Percentiles rank a stretch among this genome's conserved stretches.
These are phyloP conservation scores for Globisporangium cylindrosporum DNA, from an alignment of 352 stramenopile genomes.

Conservation along the genomic window DNA sequence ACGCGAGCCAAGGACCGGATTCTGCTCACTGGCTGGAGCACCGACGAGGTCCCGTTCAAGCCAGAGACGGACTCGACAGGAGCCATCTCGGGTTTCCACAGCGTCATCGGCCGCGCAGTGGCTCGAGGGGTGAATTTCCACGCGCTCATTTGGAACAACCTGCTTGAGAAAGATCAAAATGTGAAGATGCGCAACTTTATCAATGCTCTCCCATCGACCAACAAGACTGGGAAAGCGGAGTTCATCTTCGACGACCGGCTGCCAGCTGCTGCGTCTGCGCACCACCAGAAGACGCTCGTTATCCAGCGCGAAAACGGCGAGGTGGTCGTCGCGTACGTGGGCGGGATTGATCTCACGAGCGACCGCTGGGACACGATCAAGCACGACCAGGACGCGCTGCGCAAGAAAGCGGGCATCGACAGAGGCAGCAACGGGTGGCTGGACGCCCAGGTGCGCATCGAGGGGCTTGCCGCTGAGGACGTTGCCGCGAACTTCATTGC, in stretches of 20 bases:
- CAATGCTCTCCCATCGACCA: slow-evolving; percentile 30
- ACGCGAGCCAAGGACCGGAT: slow-evolving; percentile 33
- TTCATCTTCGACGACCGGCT: slow-evolving; percentile 52
- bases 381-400: slow-evolving; percentile 43
- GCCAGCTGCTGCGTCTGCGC: slow-evolving; percentile 23
- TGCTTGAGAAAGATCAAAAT: slow-evolving; percentile 53
- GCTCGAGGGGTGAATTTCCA: slow-evolving; percentile 39
- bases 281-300: slow-evolving; percentile 51
- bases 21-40: slow-evolving; percentile 55
- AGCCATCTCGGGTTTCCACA: slow-evolving; percentile 32
- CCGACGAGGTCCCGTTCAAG: slow-evolving; percentile 56
- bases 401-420: slow-evolving; percentile 27
- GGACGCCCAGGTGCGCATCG: slow-evolving; percentile 42
- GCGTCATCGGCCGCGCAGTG: slow-evolving; percentile 30
- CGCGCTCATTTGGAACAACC: slow-evolving; percentile 63
- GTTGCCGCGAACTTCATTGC: slow-evolving; percentile 52
- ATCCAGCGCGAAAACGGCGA: slow-evolving; percentile 1
- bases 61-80: slow-evolving; percentile 25
- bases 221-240: slow-evolving; percentile 22
- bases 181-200: slow-evolving; percentile 50
- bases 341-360: slow-evolving; percentile 48
- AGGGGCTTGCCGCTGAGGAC: slow-evolving; percentile 42
- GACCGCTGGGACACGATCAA: slow-evolving; percentile 61
- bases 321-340: slow-evolving; percentile 36
- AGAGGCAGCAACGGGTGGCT: slow-evolving; percentile 47